Percentiles rank a stretch among this genome's conserved stretches.
Conservation (phyloP, 805 yeast genomes). For the Teunomyces kruisii region DNA sequence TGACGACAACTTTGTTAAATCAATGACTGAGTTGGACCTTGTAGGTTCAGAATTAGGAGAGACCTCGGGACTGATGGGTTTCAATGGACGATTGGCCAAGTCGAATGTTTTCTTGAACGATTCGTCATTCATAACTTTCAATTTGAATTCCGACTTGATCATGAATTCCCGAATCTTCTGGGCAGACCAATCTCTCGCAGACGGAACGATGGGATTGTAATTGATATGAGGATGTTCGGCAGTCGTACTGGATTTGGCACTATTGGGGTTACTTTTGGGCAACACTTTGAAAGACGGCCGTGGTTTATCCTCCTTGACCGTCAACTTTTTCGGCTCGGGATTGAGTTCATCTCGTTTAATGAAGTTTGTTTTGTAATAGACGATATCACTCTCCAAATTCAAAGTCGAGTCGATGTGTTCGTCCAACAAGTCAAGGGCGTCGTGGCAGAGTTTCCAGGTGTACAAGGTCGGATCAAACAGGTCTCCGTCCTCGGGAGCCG, state of each 20-base stretch:
- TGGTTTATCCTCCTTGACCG: slow-evolving; percentile 20
- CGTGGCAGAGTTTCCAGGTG: slow-evolving; percentile 34
- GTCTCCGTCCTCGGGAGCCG: slow-evolving; percentile 4
- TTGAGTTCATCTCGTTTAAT: slow-evolving; percentile 34
- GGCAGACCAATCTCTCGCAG: slow-evolving; percentile 42
- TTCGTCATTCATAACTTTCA: slow-evolving; percentile 38
- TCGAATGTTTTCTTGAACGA: slow-evolving; percentile 34
- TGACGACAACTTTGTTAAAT: slow-evolving; percentile 32
- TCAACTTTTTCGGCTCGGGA: slow-evolving; percentile 6
- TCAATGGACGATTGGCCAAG: slow-evolving; percentile 30
- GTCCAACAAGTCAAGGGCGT: slow-evolving; percentile 31
- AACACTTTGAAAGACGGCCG: slow-evolving; percentile 37
- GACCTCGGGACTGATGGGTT: slow-evolving; percentile 41
- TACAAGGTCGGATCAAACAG: slow-evolving; percentile 15
- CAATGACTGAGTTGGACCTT: slow-evolving; percentile 40
- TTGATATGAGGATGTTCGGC: slow-evolving; percentile 10
- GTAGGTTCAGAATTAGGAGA: slow-evolving; percentile 44
- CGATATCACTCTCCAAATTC: slow-evolving; percentile 42
- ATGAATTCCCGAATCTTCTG: slow-evolving; percentile 22
- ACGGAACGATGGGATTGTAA: slow-evolving; percentile 35
- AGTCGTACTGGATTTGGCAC: slow-evolving; percentile 7
- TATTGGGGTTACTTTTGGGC: slow-evolving; percentile 13
- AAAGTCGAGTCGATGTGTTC: slow-evolving; percentile 27
- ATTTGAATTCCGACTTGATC: slow-evolving; percentile 33
- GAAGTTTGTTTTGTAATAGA: slow-evolving; percentile 45